Percentiles rank a stretch among this genome's conserved stretches.
Conservation (phyloP, 257 asterid genomes). For the Solanum virginianum region DNA sequence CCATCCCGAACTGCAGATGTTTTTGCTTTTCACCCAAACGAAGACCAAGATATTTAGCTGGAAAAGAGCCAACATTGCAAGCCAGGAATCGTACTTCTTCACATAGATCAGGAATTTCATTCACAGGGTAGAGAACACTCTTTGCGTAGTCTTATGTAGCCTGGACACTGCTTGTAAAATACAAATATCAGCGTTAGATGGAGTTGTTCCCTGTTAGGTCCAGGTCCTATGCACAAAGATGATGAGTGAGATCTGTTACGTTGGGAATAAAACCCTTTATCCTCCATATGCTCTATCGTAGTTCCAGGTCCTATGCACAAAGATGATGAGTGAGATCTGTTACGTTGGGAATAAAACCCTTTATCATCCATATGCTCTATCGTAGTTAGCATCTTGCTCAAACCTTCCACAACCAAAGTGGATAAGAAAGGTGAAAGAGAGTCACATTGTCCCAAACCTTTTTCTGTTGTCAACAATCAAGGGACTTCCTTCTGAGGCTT, state of each 20-base stretch:
- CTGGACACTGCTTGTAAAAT: not conserved
- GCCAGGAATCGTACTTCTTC: not conserved
- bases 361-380: not conserved
- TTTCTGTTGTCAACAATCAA: not conserved
- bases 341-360: not conserved
- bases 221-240: not conserved
- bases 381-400: not conserved
- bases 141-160: not conserved
- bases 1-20: not conserved
- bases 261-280: not conserved
- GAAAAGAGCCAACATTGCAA: not conserved
- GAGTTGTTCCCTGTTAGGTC: not conserved
- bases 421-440: not conserved
- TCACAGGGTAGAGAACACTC: not conserved
- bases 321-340: not conserved
- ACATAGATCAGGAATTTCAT: not conserved
- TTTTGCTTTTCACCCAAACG: not conserved
- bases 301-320: not conserved
- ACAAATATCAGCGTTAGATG: not conserved
- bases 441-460: not conserved
- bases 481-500: no score
- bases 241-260: not conserved
- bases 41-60: not conserved
- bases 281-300: not conserved
- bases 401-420: not conserved